Evolutionary conservation across 2,329 filamentous ascomycete species (phyloP).

Genomic region (Phoma sp.): DNA sequence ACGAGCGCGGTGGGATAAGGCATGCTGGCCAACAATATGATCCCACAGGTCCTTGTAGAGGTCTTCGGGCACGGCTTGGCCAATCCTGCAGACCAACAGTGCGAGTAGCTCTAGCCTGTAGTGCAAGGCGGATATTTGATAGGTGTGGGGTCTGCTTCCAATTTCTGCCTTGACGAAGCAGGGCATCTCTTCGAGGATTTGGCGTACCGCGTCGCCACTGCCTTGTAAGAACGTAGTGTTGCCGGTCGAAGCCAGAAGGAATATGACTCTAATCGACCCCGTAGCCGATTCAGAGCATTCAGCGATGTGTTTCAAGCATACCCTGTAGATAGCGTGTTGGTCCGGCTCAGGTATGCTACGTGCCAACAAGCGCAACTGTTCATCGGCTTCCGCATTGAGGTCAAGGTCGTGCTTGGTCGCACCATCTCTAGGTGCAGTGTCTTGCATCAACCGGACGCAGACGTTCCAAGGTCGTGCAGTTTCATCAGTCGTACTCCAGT

Average conservation of each 20-base stretch:
- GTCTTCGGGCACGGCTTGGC: conserved; percentile 66
- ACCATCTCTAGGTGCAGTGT: conserved; percentile 66
- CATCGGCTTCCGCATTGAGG: conserved; percentile 68
- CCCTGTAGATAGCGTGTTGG: conserved; percentile 67
- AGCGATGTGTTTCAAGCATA: conserved; percentile 73
- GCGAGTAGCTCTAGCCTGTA: conserved; percentile 61
- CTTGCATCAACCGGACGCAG: conserved; percentile 72
- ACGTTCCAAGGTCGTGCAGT: conserved; percentile 58
- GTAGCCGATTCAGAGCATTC: conserved; percentile 68
- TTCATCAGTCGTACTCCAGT: conserved; percentile 20
- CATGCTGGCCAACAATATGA: conserved; percentile 70
- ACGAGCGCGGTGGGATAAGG: conserved; percentile 66
- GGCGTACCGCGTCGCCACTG: conserved; percentile 33
- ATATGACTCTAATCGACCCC: conserved; percentile 72
- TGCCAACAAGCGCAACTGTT: conserved; percentile 68
- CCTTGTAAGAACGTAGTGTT: conserved; percentile 36
- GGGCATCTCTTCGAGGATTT: conserved; percentile 50
- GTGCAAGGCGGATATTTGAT: conserved; percentile 33
- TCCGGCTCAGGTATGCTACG: conserved; percentile 63
- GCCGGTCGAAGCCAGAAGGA: conserved; percentile 33
- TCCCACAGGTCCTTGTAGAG: conserved; percentile 73
- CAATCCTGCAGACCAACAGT: conserved; percentile 66
- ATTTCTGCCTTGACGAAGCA: conserved; percentile 39
- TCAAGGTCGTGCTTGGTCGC: conserved; percentile 65
- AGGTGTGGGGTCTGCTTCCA: conserved; percentile 11